A percentile compares a stretch with the other conserved stretches of the same genome.
phyloP scores from a whole-genome alignment of 257 asterid species.

The Thymus quinquecostatus region DNA sequence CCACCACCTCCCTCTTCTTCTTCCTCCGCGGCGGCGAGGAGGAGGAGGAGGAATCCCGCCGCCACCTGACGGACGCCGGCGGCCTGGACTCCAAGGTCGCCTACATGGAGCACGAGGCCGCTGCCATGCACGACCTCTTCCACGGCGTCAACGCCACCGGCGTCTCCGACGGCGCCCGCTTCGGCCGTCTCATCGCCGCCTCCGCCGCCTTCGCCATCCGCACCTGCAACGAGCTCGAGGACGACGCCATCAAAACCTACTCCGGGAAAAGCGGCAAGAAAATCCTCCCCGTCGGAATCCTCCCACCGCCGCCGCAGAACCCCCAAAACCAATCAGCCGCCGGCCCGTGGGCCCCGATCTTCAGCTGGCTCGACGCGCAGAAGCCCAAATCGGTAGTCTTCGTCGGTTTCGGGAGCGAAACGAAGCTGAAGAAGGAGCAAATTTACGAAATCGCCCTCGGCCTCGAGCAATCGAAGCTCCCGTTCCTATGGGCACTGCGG shows the following conservation, averaged over 20 bases:
- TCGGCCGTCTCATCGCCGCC: background rate
- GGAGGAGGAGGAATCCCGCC: background rate
- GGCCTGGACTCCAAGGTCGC: background rate
- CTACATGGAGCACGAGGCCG: background rate
- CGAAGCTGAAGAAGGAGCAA: constrained; percentile 18
- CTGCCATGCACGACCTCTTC: background rate
- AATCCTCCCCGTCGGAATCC: background rate
- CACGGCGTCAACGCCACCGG: background rate
- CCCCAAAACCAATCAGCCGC: background rate
- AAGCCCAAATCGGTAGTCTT: constrained; percentile 27
- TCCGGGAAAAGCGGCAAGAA: background rate
- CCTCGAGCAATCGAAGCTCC: constrained; percentile 33
- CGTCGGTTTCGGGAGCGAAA: constrained; percentile 42
- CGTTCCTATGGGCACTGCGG: constrained; percentile 37
- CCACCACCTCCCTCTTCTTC: background rate
- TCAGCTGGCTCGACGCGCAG: constrained; percentile 35
- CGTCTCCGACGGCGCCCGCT: background rate
- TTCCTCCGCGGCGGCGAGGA: background rate
- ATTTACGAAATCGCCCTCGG: constrained; percentile 38
- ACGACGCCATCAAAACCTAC: background rate
- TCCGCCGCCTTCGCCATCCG: background rate
- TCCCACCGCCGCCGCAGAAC: background rate
- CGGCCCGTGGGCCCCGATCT: background rate
- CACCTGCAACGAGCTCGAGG: background rate
- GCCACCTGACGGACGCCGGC: background rate